Evolutionary conservation across 768 basidiomycete genomes (phyloP).

Genomic region (Kwoniella pini): DNA sequence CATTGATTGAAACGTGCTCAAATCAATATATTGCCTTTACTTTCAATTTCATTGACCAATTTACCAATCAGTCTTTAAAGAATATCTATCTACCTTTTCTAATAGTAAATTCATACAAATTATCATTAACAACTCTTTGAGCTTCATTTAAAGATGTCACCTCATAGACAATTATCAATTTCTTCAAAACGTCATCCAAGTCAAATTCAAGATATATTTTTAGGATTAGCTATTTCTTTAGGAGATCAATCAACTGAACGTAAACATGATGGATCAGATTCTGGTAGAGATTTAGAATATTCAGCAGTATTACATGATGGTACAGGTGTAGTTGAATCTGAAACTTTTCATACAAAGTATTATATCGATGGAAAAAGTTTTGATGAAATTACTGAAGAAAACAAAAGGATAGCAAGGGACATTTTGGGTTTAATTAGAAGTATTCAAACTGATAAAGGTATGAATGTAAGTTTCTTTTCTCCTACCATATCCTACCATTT

Average conservation of each 20-base stretch:
- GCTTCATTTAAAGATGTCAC: constrained; percentile 30
- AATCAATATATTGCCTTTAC: neutral
- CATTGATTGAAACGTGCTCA: neutral
- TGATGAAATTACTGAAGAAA: constrained; percentile 20
- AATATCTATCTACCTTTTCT: no score
- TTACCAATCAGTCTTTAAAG: no score
- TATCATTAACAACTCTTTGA: no score
- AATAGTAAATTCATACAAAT: no score
- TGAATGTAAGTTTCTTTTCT: constrained; percentile 51
- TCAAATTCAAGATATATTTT: constrained; percentile 40
- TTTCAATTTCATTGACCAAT: no score
- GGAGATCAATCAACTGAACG: constrained; percentile 1
- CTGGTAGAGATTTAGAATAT: constrained; percentile 35
- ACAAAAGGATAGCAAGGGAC: constrained; percentile 21
- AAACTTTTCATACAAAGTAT: constrained; percentile 29
- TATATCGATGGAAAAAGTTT: constrained; percentile 7
- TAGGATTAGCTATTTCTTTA: constrained; percentile 38
- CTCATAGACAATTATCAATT: constrained; percentile 29
- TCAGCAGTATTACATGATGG: constrained; percentile 45
- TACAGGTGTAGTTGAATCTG: constrained; percentile 40
- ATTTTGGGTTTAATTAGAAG: constrained; percentile 24
- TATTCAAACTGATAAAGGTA: constrained; percentile 32
- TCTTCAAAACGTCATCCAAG: constrained; percentile 26
- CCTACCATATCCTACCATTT: neutral
- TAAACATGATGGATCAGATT: neutral